Conservation (phyloP, 768 basidiomycete genomes). For the Naganishia onofrii region DNA sequence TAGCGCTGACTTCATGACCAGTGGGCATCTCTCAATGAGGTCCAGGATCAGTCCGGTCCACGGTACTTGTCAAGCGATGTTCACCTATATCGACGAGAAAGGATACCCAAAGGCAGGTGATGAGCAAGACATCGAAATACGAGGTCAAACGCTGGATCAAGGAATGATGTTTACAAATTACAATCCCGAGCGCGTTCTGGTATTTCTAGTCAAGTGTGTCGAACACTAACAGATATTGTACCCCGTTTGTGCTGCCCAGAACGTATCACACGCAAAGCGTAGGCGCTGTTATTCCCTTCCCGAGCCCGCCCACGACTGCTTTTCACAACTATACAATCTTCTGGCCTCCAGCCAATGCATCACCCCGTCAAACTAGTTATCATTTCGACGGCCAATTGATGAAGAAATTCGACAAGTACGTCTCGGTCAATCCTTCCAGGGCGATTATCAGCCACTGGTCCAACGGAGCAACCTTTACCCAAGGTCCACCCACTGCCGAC, state of each 20-base stretch:
- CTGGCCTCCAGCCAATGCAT: background rate
- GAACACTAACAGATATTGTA: background rate
- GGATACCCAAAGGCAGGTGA: background rate
- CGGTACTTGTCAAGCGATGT: slow-evolving; percentile 14
- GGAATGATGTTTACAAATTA: background rate
- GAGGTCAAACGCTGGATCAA: background rate
- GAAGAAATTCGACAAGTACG: background rate
- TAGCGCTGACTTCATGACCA: background rate
- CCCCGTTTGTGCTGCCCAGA: background rate
- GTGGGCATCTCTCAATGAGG: background rate
- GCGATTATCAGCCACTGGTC: slow-evolving; percentile 7
- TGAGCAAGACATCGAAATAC: slow-evolving; percentile 16
- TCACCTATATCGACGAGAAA: slow-evolving; percentile 16
- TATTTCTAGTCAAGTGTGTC: background rate
- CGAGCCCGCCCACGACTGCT: background rate
- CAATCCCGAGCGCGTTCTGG: slow-evolving; percentile 7
- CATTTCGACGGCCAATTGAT: background rate
- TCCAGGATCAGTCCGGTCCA: background rate
- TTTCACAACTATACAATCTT: slow-evolving; percentile 24
- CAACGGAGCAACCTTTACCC: slow-evolving; percentile 4
- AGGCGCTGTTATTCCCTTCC: background rate
- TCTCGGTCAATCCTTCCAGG: slow-evolving; percentile 8
- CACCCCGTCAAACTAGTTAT: slow-evolving; percentile 1
- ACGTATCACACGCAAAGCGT: background rate
- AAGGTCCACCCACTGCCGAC: slow-evolving; percentile 12